Conservation (phyloP, 73 alveolate species). For the Uronychia setigera region DNA sequence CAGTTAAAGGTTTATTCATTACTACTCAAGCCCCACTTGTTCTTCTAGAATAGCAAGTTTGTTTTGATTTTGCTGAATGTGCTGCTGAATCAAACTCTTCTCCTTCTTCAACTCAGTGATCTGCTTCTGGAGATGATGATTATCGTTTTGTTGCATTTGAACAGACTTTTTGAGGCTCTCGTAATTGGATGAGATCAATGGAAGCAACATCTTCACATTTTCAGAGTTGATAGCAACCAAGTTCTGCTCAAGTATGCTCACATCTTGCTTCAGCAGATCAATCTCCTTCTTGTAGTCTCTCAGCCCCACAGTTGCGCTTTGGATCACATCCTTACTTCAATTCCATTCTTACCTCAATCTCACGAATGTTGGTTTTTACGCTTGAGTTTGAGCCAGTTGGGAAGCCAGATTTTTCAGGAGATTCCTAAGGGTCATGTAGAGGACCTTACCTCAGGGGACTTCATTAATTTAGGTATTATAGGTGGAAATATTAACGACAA, state of each 20-base stretch:
- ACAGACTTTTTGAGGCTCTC: conserved; percentile 31
- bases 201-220: conserved; percentile 47
- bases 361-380: conserved; percentile 41
- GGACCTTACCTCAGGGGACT: background rate
- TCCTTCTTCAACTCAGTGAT: conserved; percentile 60
- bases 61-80: too few relatives aligned
- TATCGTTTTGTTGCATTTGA: conserved; percentile 38
- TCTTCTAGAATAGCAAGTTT: too few relatives aligned
- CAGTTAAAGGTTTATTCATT: too few relatives aligned
- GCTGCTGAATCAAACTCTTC: conserved; percentile 47
- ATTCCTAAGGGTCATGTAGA: too few relatives aligned
- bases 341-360: conserved; percentile 37
- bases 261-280: conserved; percentile 47
- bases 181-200: conserved; percentile 29
- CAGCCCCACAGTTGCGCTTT: conserved; percentile 24
- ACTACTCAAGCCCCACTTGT: too few relatives aligned
- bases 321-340: conserved; percentile 3
- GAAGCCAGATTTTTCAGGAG: background rate
- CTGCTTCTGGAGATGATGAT: conserved; percentile 54
- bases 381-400: conserved; percentile 2
- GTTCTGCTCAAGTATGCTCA: conserved; percentile 49
- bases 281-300: conserved; percentile 63
- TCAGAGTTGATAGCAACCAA: conserved; percentile 46
- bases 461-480: background rate
- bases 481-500: background rate